A percentile compares a stretch with the other conserved stretches of the same genome.
These are phyloP conservation scores for Sarcodon aspratus DNA, from an alignment of 768 basidiomycete species.

Conservation along the genomic window DNA sequence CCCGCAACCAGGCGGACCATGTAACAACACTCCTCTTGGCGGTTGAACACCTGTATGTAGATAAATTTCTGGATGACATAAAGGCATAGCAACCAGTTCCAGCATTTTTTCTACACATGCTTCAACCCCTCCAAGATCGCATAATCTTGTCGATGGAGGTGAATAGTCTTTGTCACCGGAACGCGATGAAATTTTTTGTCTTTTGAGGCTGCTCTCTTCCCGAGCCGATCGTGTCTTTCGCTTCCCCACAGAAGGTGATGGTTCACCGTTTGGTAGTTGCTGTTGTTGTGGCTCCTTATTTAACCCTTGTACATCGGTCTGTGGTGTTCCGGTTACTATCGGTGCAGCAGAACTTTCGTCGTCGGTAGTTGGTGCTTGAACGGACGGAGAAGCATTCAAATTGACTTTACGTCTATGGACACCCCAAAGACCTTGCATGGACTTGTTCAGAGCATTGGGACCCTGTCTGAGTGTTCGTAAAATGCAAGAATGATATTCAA, in stretches of 20 bases:
- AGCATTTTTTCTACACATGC: conserved; percentile 84
- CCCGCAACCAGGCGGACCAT: conserved; percentile 95
- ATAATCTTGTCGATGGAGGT: conserved; percentile 66
- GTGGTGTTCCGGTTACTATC: not conserved
- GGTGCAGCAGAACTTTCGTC: conserved; percentile 3
- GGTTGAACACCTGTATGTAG: conserved; percentile 87
- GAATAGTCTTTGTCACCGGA: conserved; percentile 46
- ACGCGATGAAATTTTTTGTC: conserved; percentile 32
- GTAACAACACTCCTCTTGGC: conserved; percentile 83
- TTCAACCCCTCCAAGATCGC: conserved; percentile 84
- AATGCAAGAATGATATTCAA: conserved; percentile 1
- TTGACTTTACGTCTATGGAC: conserved; percentile 61
- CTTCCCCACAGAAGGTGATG: conserved; percentile 30
- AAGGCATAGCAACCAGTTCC: conserved; percentile 92
- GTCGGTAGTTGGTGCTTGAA: conserved; percentile 1
- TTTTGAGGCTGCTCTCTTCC: conserved; percentile 46
- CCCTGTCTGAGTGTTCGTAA: conserved; percentile 40
- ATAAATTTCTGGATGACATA: conserved; percentile 94
- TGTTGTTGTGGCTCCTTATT: conserved; percentile 2
- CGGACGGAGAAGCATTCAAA: conserved; percentile 31
- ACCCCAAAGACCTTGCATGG: conserved; percentile 72
- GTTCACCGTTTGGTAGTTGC: conserved; percentile 4
- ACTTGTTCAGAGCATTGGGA: conserved; percentile 63
- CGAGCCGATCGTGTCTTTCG: conserved; percentile 52
- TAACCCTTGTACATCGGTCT: not conserved